A percentile compares a stretch with the other conserved stretches of the same genome.
Evolutionary conservation across 805 yeast species (phyloP).

Genomic region (fission yeast (Schizosaccharomyces pombe)): ASM294v3 CU329670.1:4442001-4442500

Average conservation of each 20-base stretch:
- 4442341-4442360: not conserved
- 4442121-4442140: conserved; percentile 75
- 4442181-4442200: conserved; percentile 90
- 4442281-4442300: conserved; percentile 72
- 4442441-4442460: too few species aligned
- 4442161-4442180: conserved; percentile 63
- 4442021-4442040: conserved; percentile 89
- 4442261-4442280: conserved; percentile 58
- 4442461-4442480: too few species aligned
- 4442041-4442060: conserved; percentile 84
- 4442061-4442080: conserved; percentile 67
- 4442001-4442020: conserved; percentile 98
- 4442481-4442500: too few species aligned
- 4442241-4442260: conserved; percentile 53
- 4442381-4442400: too few species aligned
- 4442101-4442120: conserved; percentile 44
- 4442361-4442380: not conserved
- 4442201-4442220: conserved; percentile 82
- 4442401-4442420: too few species aligned
- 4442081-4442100: conserved; percentile 46
- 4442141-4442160: conserved; percentile 49
- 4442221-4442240: conserved; percentile 83
- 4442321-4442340: not conserved
- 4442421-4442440: too few species aligned
- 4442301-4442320: conserved; percentile 1